Base-by-base conservation (phyloP, 2,329 filamentous ascomycete genomes). In the Monosporascus cannonballus region DNA sequence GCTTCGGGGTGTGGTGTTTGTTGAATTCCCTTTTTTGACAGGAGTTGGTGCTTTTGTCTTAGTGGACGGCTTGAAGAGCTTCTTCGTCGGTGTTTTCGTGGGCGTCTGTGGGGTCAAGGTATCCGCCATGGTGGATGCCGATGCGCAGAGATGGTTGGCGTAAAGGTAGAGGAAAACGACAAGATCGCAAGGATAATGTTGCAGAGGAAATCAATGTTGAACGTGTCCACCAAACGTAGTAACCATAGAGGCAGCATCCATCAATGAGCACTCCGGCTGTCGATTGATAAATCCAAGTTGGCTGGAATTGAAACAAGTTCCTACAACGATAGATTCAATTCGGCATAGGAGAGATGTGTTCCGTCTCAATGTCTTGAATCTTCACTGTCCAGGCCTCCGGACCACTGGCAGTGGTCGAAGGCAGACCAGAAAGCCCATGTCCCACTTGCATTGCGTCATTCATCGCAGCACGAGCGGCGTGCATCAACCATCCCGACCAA, bases 1-100 rank as follows among this genome's bases (percentile, higher is more conserved):
- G 22, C 51, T 56, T 38, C 56, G 55, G 14, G 51, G 49, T 3
- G 61, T 49, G n/a, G 59, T 51, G 38, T 57, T 56, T 18, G 46
- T 54, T 27, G 55, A 42, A 49, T 34, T 54, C 36, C 52, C 55
- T 22, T 55, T 63, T 48, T 54, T 65, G 14, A 55, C 57, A n/a
- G 62, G 52, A 38, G 62, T 64, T 11, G 64, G 64, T 2, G 64
- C 65, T 54, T 62, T 67, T 36, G 60, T 68, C 47, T 64, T 67
- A 42, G 54, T 63, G 20, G 66, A 63, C 42, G 66, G 57, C 55
- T 68, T 68, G 55, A 69, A 69, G 17, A 69, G 55, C 55, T 67
- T 68, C 54, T 54, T 64, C 25, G 64, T 56, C n/a, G 65, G 60
- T 34, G 64, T 65, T 53, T 55, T 63, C 24, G 63, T 54, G 17